These are phyloP conservation scores for Amorphotheca resinae DNA, from an alignment of 495 filamentous ascomycete species.

Conservation along the genomic window DNA sequence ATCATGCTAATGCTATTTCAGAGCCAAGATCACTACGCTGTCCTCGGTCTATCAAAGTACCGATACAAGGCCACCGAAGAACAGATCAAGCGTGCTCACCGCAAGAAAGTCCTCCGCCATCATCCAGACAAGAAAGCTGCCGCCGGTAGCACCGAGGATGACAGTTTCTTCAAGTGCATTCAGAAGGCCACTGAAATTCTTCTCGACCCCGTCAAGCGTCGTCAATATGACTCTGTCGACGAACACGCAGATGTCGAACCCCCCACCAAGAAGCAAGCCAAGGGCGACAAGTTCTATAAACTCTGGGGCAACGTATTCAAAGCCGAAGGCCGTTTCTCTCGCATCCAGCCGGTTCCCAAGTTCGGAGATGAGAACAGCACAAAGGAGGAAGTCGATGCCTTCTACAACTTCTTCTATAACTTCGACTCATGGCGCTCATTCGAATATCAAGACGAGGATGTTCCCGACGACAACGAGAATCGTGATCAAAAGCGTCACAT, in stretches of 20 bases:
- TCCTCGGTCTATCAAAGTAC: conserved; percentile 86
- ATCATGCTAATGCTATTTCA: conserved; percentile 28
- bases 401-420: conserved; percentile 99
- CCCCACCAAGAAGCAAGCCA: conserved; percentile 74
- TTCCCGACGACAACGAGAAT: conserved; percentile 97
- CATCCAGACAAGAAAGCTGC: conserved; percentile 98
- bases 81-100: conserved; percentile 95
- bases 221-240: conserved; percentile 94
- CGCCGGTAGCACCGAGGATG: conserved; percentile 74
- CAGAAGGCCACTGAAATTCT: conserved; percentile 95
- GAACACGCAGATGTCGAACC: conserved; percentile 84
- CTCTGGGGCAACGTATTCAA: conserved; percentile 80
- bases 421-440: conserved; percentile 97
- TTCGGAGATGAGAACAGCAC: conserved; percentile 76
- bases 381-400: conserved; percentile 78
- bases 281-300: conserved; percentile 88
- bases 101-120: conserved; percentile 98
- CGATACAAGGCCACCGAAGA: conserved; percentile 86
- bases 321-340: conserved; percentile 84
- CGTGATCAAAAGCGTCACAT: conserved; percentile 96
- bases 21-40: conserved; percentile 96
- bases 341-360: conserved; percentile 69
- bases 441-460: conserved; percentile 97
- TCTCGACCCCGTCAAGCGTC: conserved; percentile 78
- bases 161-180: conserved; percentile 99